These are phyloP conservation scores for Xylaria grammica DNA, from an alignment of 495 filamentous ascomycete genomes.

Conservation along the genomic window DNA sequence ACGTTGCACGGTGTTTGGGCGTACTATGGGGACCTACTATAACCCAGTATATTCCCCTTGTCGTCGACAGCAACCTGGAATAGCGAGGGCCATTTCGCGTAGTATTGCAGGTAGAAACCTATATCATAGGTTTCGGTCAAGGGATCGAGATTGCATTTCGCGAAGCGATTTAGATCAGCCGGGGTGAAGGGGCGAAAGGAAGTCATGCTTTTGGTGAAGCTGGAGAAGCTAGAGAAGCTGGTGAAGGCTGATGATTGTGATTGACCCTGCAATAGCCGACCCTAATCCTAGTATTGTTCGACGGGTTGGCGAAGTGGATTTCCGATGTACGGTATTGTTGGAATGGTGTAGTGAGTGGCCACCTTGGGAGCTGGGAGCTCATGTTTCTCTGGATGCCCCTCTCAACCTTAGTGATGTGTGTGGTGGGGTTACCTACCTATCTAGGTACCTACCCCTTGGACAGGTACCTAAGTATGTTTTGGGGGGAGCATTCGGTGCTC, in stretches of 20 bases:
- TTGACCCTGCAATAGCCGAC: too few species aligned
- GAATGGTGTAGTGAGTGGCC: too few species aligned
- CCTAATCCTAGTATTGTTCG: too few species aligned
- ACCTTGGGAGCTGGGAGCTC: too few species aligned
- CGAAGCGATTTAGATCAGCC: conserved; percentile 60
- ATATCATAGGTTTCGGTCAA: conserved; percentile 96
- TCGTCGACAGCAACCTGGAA: conserved; percentile 86
- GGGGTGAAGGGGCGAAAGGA: conserved; percentile 53
- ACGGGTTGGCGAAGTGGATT: too few species aligned
- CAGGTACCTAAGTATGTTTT: too few species aligned
- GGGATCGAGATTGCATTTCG: conserved; percentile 90
- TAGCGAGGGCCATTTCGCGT: conserved; percentile 91
- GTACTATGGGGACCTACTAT: conserved; percentile 67
- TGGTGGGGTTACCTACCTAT: neutral
- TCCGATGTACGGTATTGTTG: too few species aligned
- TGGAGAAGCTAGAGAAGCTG: too few species aligned
- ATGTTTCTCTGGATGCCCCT: too few species aligned
- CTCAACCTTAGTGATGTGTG: neutral
- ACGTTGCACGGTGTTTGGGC: neutral
- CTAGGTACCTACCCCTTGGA: neutral
- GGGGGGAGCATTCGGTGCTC: too few species aligned
- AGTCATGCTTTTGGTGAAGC: conserved; percentile 41
- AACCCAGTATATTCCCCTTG: conserved; percentile 83
- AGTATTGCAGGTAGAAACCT: conserved; percentile 92
- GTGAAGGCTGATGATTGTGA: too few species aligned